These are phyloP conservation scores for Sinapis alba DNA, from an alignment of 441 rosid genomes.

Conservation along the genomic window DNA sequence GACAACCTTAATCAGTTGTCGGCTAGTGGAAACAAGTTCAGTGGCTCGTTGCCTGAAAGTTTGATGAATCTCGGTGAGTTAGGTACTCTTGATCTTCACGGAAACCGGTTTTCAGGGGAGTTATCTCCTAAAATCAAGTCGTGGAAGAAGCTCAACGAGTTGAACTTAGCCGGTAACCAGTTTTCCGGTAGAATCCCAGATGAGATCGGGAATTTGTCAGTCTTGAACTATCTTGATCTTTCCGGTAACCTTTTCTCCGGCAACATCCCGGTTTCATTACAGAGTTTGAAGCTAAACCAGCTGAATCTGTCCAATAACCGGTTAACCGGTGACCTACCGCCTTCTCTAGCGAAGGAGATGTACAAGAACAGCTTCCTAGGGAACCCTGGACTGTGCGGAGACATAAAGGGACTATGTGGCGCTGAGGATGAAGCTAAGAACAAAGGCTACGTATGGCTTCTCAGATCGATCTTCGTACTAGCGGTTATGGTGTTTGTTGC, in stretches of 20 bases:
- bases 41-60: slow-evolving; percentile 67
- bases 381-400: slow-evolving; percentile 83
- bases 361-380: slow-evolving; percentile 74
- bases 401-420: slow-evolving; percentile 66
- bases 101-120: slow-evolving; percentile 69
- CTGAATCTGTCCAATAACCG: slow-evolving; percentile 76
- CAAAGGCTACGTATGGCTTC: slow-evolving; percentile 70
- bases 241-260: slow-evolving; percentile 72
- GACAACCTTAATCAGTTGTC: slow-evolving; percentile 58
- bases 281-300: slow-evolving; percentile 87
- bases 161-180: slow-evolving; percentile 65
- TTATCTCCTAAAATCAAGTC: slow-evolving; percentile 61
- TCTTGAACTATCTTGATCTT: slow-evolving; percentile 89
- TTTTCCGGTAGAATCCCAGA: slow-evolving; percentile 68
- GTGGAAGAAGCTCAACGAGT: slow-evolving; percentile 83
- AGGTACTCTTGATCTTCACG: slow-evolving; percentile 75
- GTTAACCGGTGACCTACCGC: slow-evolving; percentile 71
- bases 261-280: slow-evolving; percentile 62
- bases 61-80: slow-evolving; percentile 58
- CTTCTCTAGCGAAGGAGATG: slow-evolving; percentile 59
- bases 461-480: slow-evolving; percentile 69
- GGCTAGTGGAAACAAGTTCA: slow-evolving; percentile 63
- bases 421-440: slow-evolving; percentile 48
- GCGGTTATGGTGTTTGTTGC: slow-evolving; percentile 67
- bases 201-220: slow-evolving; percentile 71